These are phyloP conservation scores for Protostelium mycophagum DNA, from an alignment of 78 protist genomes.

Conservation along the genomic window DNA sequence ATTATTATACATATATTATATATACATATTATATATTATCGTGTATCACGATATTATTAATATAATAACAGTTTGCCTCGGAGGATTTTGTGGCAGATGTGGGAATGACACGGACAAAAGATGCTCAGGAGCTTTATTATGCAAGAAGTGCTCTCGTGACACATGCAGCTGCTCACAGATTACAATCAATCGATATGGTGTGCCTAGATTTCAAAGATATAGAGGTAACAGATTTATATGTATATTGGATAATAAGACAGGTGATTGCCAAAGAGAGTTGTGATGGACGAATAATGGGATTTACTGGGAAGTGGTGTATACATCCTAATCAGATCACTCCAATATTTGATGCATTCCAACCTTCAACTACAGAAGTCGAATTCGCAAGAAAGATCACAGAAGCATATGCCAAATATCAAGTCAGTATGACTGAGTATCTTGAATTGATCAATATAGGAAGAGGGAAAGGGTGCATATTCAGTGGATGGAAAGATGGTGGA, in stretches of 20 bases:
- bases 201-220: slow-evolving; percentile 50
- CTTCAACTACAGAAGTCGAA: slow-evolving; percentile 27
- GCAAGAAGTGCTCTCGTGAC: slow-evolving; percentile 40
- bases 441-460: slow-evolving; percentile 2
- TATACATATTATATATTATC: background rate
- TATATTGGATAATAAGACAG: background rate
- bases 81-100: slow-evolving; percentile 65
- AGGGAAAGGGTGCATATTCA: slow-evolving; percentile 64
- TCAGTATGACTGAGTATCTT: background rate
- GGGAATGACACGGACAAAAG: slow-evolving; percentile 54
- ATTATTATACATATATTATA: background rate
- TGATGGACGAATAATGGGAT: slow-evolving; percentile 52
- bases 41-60: background rate
- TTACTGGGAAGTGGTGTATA: slow-evolving; percentile 62
- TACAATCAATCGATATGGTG: slow-evolving; percentile 66
- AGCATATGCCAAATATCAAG: slow-evolving; percentile 30
- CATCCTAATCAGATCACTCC: slow-evolving; percentile 64
- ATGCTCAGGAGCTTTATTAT: slow-evolving; percentile 24
- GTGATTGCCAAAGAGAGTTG: slow-evolving; percentile 12
- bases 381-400: slow-evolving; percentile 46
- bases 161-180: slow-evolving; percentile 46
- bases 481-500: slow-evolving; percentile 60
- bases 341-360: slow-evolving; percentile 30
- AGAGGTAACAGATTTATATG: slow-evolving; percentile 2
- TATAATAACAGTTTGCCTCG: slow-evolving; percentile 21